Conservation (phyloP, 176 grass and related monocot genomes). For the Pharus latifolius region DNA sequence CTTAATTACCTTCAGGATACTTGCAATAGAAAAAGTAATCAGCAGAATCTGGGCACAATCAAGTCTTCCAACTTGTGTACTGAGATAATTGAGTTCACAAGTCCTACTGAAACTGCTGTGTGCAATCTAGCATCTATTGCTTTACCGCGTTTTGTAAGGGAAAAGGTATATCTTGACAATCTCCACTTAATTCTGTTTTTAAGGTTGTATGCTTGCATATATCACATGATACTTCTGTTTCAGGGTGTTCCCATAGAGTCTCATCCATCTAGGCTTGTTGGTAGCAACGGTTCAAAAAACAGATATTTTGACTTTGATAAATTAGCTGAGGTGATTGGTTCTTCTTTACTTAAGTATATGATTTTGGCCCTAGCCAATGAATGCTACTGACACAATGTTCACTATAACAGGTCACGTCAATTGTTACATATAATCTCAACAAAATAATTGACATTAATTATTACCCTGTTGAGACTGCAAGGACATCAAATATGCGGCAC, state of each 20-base stretch:
- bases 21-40: slow-evolving; percentile 76
- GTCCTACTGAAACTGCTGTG: slow-evolving; percentile 56
- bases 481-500: slow-evolving; percentile 56
- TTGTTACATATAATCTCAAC: slow-evolving; percentile 75
- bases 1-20: slow-evolving; percentile 36
- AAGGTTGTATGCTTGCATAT: background rate
- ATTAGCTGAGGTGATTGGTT: slow-evolving; percentile 47
- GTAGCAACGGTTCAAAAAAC: slow-evolving; percentile 43
- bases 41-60: slow-evolving; percentile 69
- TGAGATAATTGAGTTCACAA: slow-evolving; percentile 71
- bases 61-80: slow-evolving; percentile 83
- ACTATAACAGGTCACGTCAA: slow-evolving; percentile 55
- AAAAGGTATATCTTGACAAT: slow-evolving; percentile 31
- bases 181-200: background rate
- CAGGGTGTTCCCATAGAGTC: slow-evolving; percentile 65
- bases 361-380: background rate
- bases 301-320: slow-evolving; percentile 78
- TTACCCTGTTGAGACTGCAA: slow-evolving; percentile 78
- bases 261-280: slow-evolving; percentile 66
- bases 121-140: slow-evolving; percentile 80
- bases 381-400: background rate
- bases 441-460: slow-evolving; percentile 89
- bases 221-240: slow-evolving; percentile 7
- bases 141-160: slow-evolving; percentile 66
- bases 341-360: background rate